These are phyloP conservation scores for Phytophthora parvispora DNA, from an alignment of 352 stramenopile species.

Conservation along the genomic window DNA sequence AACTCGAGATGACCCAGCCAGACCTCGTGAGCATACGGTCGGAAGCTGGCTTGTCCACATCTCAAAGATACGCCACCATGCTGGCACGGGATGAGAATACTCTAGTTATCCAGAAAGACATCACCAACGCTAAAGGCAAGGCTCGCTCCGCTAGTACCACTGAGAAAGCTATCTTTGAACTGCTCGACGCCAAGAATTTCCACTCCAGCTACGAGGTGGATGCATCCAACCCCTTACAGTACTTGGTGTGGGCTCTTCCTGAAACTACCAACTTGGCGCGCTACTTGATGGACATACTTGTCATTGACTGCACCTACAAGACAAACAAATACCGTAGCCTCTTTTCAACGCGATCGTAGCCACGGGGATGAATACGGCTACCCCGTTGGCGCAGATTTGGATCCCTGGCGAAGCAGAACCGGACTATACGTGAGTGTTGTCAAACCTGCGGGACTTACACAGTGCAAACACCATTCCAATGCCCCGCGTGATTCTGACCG, in stretches of 20 bases:
- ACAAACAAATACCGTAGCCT: conserved; percentile 5
- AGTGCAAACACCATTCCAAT: not conserved
- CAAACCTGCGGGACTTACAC: not conserved
- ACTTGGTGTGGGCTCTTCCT: conserved; percentile 21
- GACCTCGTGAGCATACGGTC: not conserved
- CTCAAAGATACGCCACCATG: conserved; percentile 8
- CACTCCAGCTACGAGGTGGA: conserved; percentile 1
- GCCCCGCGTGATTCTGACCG: not conserved
- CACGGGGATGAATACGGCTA: not conserved
- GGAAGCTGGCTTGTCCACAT: not conserved
- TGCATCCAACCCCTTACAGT: not conserved
- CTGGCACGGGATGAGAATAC: not conserved
- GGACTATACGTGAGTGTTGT: not conserved
- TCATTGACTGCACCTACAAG: conserved; percentile 23
- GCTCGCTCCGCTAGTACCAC: not conserved
- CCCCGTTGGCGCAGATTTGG: not conserved
- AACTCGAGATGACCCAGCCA: not conserved
- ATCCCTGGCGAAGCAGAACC: not conserved
- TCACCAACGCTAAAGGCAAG: conserved; percentile 4
- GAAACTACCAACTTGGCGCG: conserved; percentile 1
- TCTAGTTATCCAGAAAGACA: conserved; percentile 1
- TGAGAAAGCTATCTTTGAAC: not conserved
- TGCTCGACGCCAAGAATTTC: not conserved
- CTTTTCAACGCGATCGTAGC: not conserved
- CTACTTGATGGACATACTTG: conserved; percentile 7